Percentiles rank a stretch among this genome's conserved stretches.
These are phyloP conservation scores for Cinchona pubescens DNA, from an alignment of 257 asterid genomes.

Conservation along the genomic window DNA sequence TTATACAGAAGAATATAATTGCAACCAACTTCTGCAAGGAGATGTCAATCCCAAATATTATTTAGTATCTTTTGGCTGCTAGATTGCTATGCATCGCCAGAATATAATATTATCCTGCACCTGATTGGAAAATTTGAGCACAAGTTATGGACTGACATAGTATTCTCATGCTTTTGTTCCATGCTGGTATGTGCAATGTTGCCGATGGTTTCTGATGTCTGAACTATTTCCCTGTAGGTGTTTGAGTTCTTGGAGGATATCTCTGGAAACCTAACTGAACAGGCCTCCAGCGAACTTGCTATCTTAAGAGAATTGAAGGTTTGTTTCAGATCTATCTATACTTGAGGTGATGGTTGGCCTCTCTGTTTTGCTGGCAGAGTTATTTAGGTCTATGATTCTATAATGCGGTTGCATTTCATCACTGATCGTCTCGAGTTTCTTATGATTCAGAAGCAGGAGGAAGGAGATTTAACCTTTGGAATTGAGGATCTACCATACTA, in stretches of 20 bases:
- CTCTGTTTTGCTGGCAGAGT: slow-evolving; percentile 9
- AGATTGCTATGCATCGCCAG: not conserved
- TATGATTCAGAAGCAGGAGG: slow-evolving; percentile 66
- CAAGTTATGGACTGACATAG: not conserved
- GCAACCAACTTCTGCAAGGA: not conserved
- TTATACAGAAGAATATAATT: not conserved
- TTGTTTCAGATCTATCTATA: slow-evolving; percentile 22
- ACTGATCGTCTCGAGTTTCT: slow-evolving; percentile 18
- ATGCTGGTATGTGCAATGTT: not conserved
- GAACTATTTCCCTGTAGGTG: slow-evolving; percentile 41
- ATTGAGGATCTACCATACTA: slow-evolving; percentile 81
- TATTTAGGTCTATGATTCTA: slow-evolving; percentile 6
- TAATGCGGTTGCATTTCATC: not conserved
- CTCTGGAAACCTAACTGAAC: slow-evolving; percentile 71
- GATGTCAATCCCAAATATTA: not conserved
- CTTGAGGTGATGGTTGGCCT: not conserved
- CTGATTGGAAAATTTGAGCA: not conserved
- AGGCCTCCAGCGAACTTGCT: slow-evolving; percentile 73
- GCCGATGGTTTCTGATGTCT: not conserved
- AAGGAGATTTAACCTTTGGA: slow-evolving; percentile 77
- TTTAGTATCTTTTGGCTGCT: not conserved
- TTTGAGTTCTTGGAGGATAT: slow-evolving; percentile 81
- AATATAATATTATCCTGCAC: not conserved
- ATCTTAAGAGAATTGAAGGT: slow-evolving; percentile 83
- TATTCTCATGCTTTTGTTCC: not conserved